Conservation (phyloP, 2,329 filamentous ascomycete species). For the Dothistroma septosporum region DNA sequence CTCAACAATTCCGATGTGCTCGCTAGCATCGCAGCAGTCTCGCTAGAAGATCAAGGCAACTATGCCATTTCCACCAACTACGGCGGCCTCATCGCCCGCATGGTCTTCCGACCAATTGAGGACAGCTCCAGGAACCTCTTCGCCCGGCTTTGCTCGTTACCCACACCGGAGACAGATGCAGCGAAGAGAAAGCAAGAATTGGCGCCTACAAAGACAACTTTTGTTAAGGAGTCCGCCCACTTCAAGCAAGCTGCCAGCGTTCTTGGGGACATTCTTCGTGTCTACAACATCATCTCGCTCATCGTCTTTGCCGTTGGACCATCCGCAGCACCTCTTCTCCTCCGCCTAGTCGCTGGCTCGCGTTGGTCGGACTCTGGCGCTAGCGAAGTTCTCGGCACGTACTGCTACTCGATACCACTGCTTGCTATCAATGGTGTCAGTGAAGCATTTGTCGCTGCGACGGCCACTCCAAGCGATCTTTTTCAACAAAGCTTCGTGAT, state of each 20-base stretch:
- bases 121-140: conserved; percentile 90
- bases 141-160: conserved; percentile 64
- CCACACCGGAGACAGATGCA: conserved; percentile 34
- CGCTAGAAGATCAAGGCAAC: conserved; percentile 76
- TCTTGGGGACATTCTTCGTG: conserved; percentile 61
- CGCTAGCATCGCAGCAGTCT: conserved; percentile 73
- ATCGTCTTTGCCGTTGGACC: conserved; percentile 69
- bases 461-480: conserved; percentile 71
- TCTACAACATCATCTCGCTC: conserved; percentile 71
- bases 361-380: conserved; percentile 73
- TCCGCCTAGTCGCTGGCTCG: conserved; percentile 70
- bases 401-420: conserved; percentile 91
- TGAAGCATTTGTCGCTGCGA: conserved; percentile 88
- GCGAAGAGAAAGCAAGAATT: conserved; percentile 31
- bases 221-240: conserved; percentile 11
- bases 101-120: conserved; percentile 92
- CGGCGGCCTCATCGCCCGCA: conserved; percentile 78
- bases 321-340: conserved; percentile 65
- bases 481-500: conserved; percentile 78
- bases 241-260: conserved; percentile 46
- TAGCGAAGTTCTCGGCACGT: conserved; percentile 67
- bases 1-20: conserved; percentile 93
- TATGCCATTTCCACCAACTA: conserved; percentile 93
- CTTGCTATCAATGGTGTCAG: conserved; percentile 86
- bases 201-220: neutral